Evolutionary conservation across 768 basidiomycete species (phyloP).

Genomic region (Coprinellus micaceus): DNA sequence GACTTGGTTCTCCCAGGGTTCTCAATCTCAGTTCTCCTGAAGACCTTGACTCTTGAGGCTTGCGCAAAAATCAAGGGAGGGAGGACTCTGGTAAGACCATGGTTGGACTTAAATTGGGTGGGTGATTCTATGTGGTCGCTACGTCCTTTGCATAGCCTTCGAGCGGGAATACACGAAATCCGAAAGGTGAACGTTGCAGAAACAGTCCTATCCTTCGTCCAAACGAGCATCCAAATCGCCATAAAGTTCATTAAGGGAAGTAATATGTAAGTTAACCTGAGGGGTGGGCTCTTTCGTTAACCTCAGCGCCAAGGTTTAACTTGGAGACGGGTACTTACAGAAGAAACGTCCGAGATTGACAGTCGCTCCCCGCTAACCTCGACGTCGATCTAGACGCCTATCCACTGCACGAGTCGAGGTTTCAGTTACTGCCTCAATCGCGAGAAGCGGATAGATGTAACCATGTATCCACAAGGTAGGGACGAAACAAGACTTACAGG

Average conservation of each 20-base stretch:
- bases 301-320: too few relatives aligned
- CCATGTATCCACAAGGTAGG: neutral
- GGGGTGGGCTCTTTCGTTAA: too few relatives aligned
- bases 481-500: neutral
- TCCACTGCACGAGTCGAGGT: neutral
- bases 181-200: neutral
- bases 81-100: too few relatives aligned
- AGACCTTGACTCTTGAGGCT: too few relatives aligned
- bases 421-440: constrained; percentile 4
- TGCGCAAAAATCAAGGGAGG: too few relatives aligned
- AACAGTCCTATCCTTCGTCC: neutral
- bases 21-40: too few relatives aligned
- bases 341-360: constrained; percentile 2
- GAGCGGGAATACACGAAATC: too few relatives aligned
- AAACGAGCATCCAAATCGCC: neutral
- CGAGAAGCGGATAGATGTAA: neutral
- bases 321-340: constrained; percentile 1
- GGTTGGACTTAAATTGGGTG: too few relatives aligned
- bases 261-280: constrained; percentile 4
- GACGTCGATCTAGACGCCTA: neutral
- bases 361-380: neutral
- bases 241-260: neutral
- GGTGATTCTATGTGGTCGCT: too few relatives aligned
- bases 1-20: too few relatives aligned
- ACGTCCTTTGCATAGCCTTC: too few relatives aligned